Base-by-base conservation (phyloP, 805 yeast species). In the Barnettozyma pratensis region DNA sequence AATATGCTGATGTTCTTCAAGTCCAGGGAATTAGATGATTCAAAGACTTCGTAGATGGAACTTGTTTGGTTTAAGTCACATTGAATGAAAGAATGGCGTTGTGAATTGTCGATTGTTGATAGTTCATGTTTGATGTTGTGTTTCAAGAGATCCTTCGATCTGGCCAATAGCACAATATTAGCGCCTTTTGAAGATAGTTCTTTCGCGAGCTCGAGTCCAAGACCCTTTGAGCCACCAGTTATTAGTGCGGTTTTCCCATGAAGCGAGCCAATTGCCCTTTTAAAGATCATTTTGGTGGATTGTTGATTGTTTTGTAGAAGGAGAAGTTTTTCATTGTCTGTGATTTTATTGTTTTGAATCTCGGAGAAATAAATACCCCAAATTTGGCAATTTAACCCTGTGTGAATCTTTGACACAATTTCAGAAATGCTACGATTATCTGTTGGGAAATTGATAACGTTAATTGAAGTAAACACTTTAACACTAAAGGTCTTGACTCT, bases 211-310 rank as follows among this genome's bases (percentile, higher is more conserved):
- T 73, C 73, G 4, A 70, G 65, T 0, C 94, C 94, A 11, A 85
- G 67, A 0, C 94, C 92, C 41, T 75, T 66, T 0, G 90, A 80
- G 0, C 84, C 90, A 1, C 94, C 94, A 0, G 89, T 83, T 2
- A 84, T 64, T 5, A 79, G 54, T 0, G 82, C 83, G n/a, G 72
- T 71, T 48, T 58, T 61, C 3, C 66, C 67, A 12, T 45, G 45
- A 7, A 48, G 46, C 5, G 51, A 44, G 7, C 39, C 10, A 5
- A 42, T 26, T 38, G 46, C 12, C 9, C 49, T 34, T 26, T 27
- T 41, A 37, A 45, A 42, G 11, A 39, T 34, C 49, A 45, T 42
- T 29, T 31, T 27, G 27, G 41, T 32, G 19, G 38, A 26, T 19
- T 38, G 36, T 36, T n/a, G 12, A 10, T 31, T 19, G 12, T 10